A percentile compares a stretch with the other conserved stretches of the same genome.
Evolutionary conservation across 768 basidiomycete species (phyloP).

Genomic region (Albatrellus ellisii): DNA sequence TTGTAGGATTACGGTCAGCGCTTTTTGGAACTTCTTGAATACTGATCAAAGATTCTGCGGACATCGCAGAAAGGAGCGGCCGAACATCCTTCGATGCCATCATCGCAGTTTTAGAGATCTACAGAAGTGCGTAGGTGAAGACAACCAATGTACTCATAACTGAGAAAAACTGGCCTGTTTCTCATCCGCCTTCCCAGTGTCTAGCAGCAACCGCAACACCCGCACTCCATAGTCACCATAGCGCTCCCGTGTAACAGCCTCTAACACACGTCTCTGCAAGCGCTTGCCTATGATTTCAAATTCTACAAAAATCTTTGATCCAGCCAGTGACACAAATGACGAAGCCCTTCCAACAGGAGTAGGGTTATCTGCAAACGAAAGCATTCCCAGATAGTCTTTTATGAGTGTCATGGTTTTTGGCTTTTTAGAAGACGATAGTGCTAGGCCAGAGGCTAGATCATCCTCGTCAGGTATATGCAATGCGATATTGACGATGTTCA

Average conservation of each 20-base stretch:
- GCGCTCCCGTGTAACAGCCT: slow-evolving; percentile 68
- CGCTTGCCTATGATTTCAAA: slow-evolving; percentile 60
- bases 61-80: slow-evolving; percentile 63
- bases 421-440: slow-evolving; percentile 38
- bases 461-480: slow-evolving; percentile 51
- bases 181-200: slow-evolving; percentile 88
- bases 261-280: slow-evolving; percentile 57
- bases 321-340: slow-evolving; percentile 48
- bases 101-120: slow-evolving; percentile 93
- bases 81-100: slow-evolving; percentile 83
- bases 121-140: no score
- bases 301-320: slow-evolving; percentile 69
- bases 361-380: slow-evolving; percentile 75
- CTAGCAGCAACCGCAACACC: slow-evolving; percentile 63
- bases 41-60: slow-evolving; percentile 72
- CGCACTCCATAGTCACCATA: slow-evolving; percentile 77
- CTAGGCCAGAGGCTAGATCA: slow-evolving; percentile 49
- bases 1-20: slow-evolving; percentile 77
- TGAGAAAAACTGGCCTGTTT: slow-evolving; percentile 54
- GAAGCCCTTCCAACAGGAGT: slow-evolving; percentile 53
- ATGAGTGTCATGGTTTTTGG: slow-evolving; percentile 39
- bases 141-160: slow-evolving; percentile 3
- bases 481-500: slow-evolving; percentile 51
- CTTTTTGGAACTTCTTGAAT: slow-evolving; percentile 90
- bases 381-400: slow-evolving; percentile 71